Conservation (phyloP, 768 basidiomycete species). For the Kondoa malvinella region DNA sequence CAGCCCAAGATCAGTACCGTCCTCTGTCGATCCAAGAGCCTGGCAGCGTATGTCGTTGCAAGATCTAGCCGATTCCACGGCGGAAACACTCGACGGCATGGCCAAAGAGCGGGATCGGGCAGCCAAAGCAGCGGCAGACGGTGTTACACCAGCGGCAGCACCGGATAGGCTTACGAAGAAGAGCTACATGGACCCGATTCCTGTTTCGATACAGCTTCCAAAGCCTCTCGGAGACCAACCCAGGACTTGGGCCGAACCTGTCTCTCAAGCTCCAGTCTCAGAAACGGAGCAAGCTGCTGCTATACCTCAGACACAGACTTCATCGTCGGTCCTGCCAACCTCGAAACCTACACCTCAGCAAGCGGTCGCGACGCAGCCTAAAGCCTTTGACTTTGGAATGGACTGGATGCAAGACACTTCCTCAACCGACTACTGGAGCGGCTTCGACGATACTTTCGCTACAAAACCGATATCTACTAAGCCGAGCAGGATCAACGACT, state of each 20-base stretch:
- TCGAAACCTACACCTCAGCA: not conserved
- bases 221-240: not conserved
- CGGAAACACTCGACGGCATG: not conserved
- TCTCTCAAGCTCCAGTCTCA: not conserved
- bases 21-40: not conserved
- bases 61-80: not conserved
- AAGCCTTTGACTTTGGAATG: not conserved
- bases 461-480: conserved; percentile 16
- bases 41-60: not conserved
- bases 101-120: not conserved
- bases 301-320: not conserved
- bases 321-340: not conserved
- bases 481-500: conserved; percentile 34
- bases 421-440: not conserved
- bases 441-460: not conserved
- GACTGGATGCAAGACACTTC: not conserved
- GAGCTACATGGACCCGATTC: no score
- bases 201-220: not conserved
- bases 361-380: not conserved
- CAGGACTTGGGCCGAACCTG: not conserved
- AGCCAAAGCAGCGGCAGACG: not conserved
- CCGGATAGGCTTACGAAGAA: no score
- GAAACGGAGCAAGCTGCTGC: not conserved
- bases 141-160: no score
- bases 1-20: not conserved